These are phyloP conservation scores for Staphylotrichum tortipilum DNA, from an alignment of 495 filamentous ascomycete genomes.

Conservation along the genomic window DNA sequence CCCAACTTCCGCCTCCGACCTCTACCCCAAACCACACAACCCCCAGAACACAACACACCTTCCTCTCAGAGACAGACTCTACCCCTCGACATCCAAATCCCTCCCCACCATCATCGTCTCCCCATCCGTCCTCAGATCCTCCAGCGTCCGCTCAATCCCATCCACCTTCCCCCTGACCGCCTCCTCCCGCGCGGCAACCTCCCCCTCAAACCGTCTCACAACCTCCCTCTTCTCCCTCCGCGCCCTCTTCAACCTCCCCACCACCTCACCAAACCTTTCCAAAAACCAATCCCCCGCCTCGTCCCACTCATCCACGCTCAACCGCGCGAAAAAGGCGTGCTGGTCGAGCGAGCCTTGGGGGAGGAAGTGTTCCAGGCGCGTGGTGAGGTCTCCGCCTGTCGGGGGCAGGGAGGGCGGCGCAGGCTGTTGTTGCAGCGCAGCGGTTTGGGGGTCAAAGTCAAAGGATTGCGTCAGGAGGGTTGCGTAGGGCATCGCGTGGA, in stretches of 20 bases:
- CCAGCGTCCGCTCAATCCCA: conserved; percentile 44
- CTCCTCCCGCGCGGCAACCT: conserved; percentile 46
- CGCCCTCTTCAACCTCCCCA: conserved; percentile 54
- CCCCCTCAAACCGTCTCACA: conserved; percentile 58
- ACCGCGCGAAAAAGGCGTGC: conserved; percentile 51
- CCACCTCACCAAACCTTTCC: conserved; percentile 54
- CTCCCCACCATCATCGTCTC: conserved; percentile 49
- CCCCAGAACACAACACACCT: no score
- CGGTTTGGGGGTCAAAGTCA: conserved; percentile 42
- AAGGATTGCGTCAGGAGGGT: conserved; percentile 47
- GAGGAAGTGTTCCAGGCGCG: conserved; percentile 38
- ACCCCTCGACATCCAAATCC: conserved; percentile 34
- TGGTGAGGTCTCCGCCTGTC: conserved; percentile 20
- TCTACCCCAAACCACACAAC: no score
- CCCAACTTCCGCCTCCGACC: no score
- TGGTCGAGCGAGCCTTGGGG: conserved; percentile 40
- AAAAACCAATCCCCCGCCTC: conserved; percentile 73
- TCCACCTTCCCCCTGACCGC: conserved; percentile 47
- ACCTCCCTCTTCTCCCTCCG: conserved; percentile 57
- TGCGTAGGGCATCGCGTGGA: conserved; percentile 46
- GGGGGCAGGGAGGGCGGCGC: conserved; percentile 12
- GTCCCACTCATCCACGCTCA: conserved; percentile 71
- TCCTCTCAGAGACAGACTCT: conserved; percentile 10
- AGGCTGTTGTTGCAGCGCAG: conserved; percentile 17
- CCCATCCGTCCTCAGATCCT: conserved; percentile 47